Percentiles rank a stretch among this genome's conserved stretches.
Evolutionary conservation across 768 basidiomycete species (phyloP).

Genomic region (Glaciozyma martinii): DNA sequence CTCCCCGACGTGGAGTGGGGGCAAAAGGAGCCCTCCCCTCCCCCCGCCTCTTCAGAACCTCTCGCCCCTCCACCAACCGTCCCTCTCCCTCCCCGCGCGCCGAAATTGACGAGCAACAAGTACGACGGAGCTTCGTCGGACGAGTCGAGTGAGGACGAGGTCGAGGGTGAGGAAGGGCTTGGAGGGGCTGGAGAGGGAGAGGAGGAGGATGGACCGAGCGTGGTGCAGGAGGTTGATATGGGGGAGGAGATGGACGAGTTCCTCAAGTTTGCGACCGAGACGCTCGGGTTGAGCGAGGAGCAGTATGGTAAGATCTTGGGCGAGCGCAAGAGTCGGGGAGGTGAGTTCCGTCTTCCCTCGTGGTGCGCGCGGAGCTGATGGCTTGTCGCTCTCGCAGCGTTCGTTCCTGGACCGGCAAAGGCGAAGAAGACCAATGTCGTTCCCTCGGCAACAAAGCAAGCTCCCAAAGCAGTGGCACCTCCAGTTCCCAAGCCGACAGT

Average conservation of each 20-base stretch:
- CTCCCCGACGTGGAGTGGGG: conserved; percentile 81
- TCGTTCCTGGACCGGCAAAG: conserved; percentile 29
- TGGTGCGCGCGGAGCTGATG: neutral
- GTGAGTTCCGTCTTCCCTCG: conserved; percentile 46
- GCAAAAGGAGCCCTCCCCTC: conserved; percentile 39
- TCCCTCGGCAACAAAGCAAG: conserved; percentile 3
- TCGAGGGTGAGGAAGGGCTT: conserved; percentile 31
- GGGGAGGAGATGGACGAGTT: conserved; percentile 88
- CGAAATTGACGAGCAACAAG: conserved; percentile 68
- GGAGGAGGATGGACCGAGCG: conserved; percentile 60
- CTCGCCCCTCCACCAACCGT: neutral
- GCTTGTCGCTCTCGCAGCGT: conserved; percentile 27
- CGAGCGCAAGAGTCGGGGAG: conserved; percentile 69
- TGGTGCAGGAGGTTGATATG: conserved; percentile 84
- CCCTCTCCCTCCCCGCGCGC: conserved; percentile 52
- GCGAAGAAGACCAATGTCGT: conserved; percentile 27
- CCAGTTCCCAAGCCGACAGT: neutral
- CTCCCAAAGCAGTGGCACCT: neutral
- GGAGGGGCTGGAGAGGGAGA: conserved; percentile 59
- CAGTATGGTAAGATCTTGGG: conserved; percentile 80
- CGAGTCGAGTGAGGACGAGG: conserved; percentile 14
- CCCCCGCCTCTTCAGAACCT: neutral
- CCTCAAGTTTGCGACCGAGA: conserved; percentile 84
- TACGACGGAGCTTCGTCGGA: conserved; percentile 82
- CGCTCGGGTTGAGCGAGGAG: conserved; percentile 76